A percentile compares a stretch with the other conserved stretches of the same genome.
These are phyloP conservation scores for Asterochloris sp. DNA, from an alignment of 139 green algal species.

Conservation along the genomic window DNA sequence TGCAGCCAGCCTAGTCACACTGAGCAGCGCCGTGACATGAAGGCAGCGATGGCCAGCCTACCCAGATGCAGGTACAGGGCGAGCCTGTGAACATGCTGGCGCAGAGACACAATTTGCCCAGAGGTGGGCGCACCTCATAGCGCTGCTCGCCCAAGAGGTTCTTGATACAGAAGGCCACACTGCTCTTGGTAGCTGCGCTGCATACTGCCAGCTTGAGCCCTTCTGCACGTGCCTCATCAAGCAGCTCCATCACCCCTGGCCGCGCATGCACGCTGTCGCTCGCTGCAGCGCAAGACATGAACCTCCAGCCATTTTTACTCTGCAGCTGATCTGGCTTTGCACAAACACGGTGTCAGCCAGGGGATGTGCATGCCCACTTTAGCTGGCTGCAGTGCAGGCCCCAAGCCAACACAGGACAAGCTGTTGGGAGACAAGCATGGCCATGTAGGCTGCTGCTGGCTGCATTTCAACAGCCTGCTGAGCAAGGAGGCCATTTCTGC, in stretches of 20 bases:
- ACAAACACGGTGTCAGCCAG: too few relatives aligned
- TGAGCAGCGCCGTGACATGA: neutral
- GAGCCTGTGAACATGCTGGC: too few relatives aligned
- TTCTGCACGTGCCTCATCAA: slow-evolving; percentile 73
- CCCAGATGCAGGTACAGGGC: too few relatives aligned
- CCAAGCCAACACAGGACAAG: too few relatives aligned
- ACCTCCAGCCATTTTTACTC: neutral
- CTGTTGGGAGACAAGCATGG: too few relatives aligned
- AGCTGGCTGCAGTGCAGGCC: too few relatives aligned
- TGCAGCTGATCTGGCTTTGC: neutral
- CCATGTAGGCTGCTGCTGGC: too few relatives aligned
- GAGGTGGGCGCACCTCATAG: slow-evolving; percentile 37
- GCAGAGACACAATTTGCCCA: neutral
- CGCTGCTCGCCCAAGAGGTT: slow-evolving; percentile 75
- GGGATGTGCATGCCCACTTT: too few relatives aligned
- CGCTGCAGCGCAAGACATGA: slow-evolving; percentile 8
- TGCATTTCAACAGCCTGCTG: too few relatives aligned
- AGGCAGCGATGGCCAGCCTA: too few relatives aligned
- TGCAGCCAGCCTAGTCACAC: neutral
- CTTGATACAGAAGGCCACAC: slow-evolving; percentile 69
- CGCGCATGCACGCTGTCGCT: slow-evolving; percentile 56
- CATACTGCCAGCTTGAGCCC: slow-evolving; percentile 79
- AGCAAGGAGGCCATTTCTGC: too few relatives aligned
- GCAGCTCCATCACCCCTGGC: slow-evolving; percentile 72
- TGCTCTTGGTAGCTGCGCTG: slow-evolving; percentile 84